Conservation (phyloP, 805 yeast species). For the Metschnikowia amazonensis region DNA sequence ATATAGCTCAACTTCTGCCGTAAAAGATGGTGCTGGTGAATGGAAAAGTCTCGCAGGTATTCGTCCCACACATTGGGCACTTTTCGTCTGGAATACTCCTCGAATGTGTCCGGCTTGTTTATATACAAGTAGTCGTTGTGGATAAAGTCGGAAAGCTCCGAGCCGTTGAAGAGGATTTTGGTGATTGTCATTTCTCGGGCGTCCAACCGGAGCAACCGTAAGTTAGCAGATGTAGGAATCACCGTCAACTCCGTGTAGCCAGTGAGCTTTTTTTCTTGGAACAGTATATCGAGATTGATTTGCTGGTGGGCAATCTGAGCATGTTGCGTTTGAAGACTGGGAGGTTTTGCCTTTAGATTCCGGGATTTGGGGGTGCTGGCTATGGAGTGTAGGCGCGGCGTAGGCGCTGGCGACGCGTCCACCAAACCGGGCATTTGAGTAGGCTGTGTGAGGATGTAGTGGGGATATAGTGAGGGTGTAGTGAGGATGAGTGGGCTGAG, state of each 20-base stretch:
- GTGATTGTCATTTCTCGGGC: conserved; percentile 70
- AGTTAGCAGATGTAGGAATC: conserved; percentile 58
- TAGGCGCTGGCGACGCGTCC: conserved; percentile 16
- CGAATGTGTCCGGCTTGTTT: conserved; percentile 30
- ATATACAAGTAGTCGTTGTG: conserved; percentile 53
- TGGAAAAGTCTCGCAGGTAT: conserved; percentile 36
- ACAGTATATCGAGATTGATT: conserved; percentile 74
- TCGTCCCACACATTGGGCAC: conserved; percentile 39
- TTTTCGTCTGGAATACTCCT: conserved; percentile 23
- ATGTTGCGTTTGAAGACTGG: conserved; percentile 34
- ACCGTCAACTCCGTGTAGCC: conserved; percentile 85
- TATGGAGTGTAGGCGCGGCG: conserved; percentile 14
- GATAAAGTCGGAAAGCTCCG: conserved; percentile 50
- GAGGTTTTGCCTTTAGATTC: conserved; percentile 6
- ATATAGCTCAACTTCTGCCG: conserved; percentile 50
- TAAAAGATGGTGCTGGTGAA: conserved; percentile 58
- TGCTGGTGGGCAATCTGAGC: conserved; percentile 82
- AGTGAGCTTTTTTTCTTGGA: conserved; percentile 50
- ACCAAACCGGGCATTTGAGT: conserved; percentile 3
- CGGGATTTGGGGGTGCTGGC: conserved; percentile 16
- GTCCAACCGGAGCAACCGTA: conserved; percentile 66
- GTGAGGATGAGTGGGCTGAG: no score
- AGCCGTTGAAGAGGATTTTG: conserved; percentile 56
- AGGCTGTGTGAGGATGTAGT: no score
- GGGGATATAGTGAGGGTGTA: not conserved